These are phyloP conservation scores for Dioszegia hungarica DNA, from an alignment of 768 basidiomycete species.

Conservation along the genomic window DNA sequence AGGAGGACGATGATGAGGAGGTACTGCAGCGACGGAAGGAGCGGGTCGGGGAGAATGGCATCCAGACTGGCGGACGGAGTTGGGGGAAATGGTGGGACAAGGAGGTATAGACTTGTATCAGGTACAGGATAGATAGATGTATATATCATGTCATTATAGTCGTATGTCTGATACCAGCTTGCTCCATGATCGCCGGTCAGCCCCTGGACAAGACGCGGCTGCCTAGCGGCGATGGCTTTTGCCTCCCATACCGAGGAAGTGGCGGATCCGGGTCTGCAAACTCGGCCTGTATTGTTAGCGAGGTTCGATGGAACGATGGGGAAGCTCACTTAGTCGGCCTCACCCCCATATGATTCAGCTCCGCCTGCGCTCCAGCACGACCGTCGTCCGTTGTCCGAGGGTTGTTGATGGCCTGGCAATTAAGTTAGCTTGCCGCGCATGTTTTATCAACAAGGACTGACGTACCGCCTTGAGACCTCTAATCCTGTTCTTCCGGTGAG, in stretches of 20 bases:
- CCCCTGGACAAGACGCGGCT: background rate
- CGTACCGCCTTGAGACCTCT: conserved; percentile 16
- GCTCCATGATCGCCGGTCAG: too few species aligned
- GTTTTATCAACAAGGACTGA: background rate
- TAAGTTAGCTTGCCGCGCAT: too few species aligned
- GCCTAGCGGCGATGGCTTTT: conserved; percentile 15
- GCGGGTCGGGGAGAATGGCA: conserved; percentile 12
- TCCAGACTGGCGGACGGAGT: conserved; percentile 2
- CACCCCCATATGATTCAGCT: conserved; percentile 20
- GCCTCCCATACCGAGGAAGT: conserved; percentile 19
- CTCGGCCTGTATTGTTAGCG: conserved; percentile 7
- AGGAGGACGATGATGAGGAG: conserved; percentile 11
- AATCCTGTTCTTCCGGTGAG: conserved; percentile 17
- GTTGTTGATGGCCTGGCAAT: conserved; percentile 26
- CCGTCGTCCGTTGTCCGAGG: conserved; percentile 27
- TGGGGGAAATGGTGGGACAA: conserved; percentile 39
- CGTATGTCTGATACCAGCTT: too few species aligned
- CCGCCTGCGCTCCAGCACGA: conserved; percentile 12
- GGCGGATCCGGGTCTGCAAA: conserved; percentile 22
- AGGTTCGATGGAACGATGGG: background rate
- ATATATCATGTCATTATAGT: background rate
- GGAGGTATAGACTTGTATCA: too few species aligned
- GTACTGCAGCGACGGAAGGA: conserved; percentile 12
- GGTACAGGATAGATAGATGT: conserved; percentile 23
- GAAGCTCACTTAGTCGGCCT: conserved; percentile 17